Percentiles rank a stretch among this genome's conserved stretches.
Conservation (phyloP, 2,329 filamentous ascomycete species). For the Fusarium ramigenum region DNA sequence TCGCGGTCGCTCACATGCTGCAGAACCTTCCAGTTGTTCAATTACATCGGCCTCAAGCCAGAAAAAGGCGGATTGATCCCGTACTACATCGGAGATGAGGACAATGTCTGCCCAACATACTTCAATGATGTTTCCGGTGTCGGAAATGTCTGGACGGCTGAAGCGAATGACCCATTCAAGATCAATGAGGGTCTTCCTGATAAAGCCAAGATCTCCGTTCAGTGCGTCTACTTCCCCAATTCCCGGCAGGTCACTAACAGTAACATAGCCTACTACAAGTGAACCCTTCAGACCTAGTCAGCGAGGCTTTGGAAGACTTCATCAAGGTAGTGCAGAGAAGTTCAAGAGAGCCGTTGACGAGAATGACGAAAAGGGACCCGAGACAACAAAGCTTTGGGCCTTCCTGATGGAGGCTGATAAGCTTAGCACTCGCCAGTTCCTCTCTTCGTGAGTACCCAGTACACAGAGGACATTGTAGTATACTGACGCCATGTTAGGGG, state of each 20-base stretch:
- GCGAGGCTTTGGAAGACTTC: too few relatives aligned
- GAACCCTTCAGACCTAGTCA: not conserved
- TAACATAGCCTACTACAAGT: not conserved
- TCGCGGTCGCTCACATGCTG: fast-evolving
- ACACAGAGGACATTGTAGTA: too few relatives aligned
- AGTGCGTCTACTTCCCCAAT: not conserved
- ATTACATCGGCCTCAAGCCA: slow-evolving; percentile 20
- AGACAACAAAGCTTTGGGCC: not conserved
- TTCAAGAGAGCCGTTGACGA: too few relatives aligned
- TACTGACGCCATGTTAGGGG: too few relatives aligned
- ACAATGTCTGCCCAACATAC: slow-evolving; percentile 13
- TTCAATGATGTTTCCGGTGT: slow-evolving; percentile 14
- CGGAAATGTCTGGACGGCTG: not conserved
- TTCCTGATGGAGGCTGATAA: slow-evolving; percentile 26
- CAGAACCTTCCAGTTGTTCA: slow-evolving; percentile 35
- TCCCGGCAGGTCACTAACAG: too few relatives aligned
- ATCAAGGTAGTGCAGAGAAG: too few relatives aligned
- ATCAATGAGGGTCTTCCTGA: slow-evolving; percentile 17
- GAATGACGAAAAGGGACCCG: not conserved
- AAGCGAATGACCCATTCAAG: slow-evolving; percentile 3
- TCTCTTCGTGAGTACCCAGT: slow-evolving; percentile 21
- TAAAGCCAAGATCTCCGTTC: not conserved
- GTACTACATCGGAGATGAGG: slow-evolving; percentile 20
- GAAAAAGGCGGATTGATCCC: slow-evolving; percentile 23
- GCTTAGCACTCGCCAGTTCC: slow-evolving; percentile 33